Evolutionary conservation across 1,284 basidiomycete genomes (phyloP).

Genomic region (Fomitopsis pinicola): DNA sequence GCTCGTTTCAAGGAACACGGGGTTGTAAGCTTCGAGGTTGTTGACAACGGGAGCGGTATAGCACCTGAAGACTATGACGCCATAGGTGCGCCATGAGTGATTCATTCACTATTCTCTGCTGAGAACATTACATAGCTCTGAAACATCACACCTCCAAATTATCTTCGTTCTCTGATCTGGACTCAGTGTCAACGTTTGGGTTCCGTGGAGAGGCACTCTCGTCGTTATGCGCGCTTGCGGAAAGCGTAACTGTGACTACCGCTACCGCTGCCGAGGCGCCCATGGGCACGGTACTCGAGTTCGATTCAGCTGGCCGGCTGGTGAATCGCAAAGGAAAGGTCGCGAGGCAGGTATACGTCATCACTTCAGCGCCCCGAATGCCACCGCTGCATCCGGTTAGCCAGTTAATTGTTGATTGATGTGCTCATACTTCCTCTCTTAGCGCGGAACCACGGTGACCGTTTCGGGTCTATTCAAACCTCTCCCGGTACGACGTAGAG

Average conservation of each 20-base stretch:
- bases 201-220: constrained; percentile 96
- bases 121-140: constrained; percentile 45
- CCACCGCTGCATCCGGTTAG: background rate
- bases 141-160: constrained; percentile 97
- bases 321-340: constrained; percentile 47
- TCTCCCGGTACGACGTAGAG: constrained; percentile 89
- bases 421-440: constrained; percentile 1
- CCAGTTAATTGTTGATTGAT: background rate
- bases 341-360: constrained; percentile 52
- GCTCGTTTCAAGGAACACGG: constrained; percentile 91
- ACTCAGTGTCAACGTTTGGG: constrained; percentile 82
- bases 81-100: constrained; percentile 54
- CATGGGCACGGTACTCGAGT: constrained; percentile 73
- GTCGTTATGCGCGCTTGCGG: constrained; percentile 85
- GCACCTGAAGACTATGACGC: constrained; percentile 70
- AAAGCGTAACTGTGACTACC: constrained; percentile 69
- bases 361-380: background rate
- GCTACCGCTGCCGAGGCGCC: constrained; percentile 69
- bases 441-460: constrained; percentile 87
- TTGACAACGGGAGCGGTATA: constrained; percentile 93
- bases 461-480: constrained; percentile 76
- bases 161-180: constrained; percentile 71
- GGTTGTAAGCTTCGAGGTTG: constrained; percentile 80
- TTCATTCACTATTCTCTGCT: background rate
- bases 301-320: constrained; percentile 63